Evolutionary conservation across 192 early-diverging fungal genomes (phyloP), one percentile per base, ranked within the genome.

Genomic region (Umbelopsis vinacea): DNA sequence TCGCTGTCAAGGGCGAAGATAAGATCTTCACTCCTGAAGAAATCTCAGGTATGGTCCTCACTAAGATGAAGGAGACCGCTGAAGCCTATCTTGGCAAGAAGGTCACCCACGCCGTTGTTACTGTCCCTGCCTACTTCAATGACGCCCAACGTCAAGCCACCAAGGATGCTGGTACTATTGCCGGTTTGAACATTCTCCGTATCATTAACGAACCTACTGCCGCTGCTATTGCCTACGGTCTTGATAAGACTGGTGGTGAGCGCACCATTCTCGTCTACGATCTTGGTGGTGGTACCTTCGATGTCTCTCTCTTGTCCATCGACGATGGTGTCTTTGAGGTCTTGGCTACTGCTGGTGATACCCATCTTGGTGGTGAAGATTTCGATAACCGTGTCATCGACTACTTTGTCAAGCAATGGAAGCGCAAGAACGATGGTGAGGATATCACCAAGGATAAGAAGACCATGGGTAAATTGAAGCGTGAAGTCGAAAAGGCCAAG

Each of bases 281-380:
- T 90, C 89, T 98, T 57, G 97, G 96, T 77, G 96, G 92, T 79
- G 95, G 96, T 83, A 97, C 95, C 52, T 98, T 97, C 76, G 96
- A 97, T 86, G 97, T 97, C 55, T 98, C 97, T 52, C 93, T 97
- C 66, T 86, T 97, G 60, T 91, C 92, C 68, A 96, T 97, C 71
- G 96, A 96, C 75, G 95, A 95, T 81, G 97, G 97, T 82, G 93
- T 97, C 83, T 97, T 98, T 77, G 96, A 97, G 84, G 96, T 98
- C 81, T 93, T 94, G 88, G 93, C 97, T 80, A 97, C 95, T 43
- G 94, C 95, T 67, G 97, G 96, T 89, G 95, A 98, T 86, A 98
- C 96, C 72, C 96, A 98, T 81, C 89, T 98, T 84, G 96, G 96
- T 94, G 97, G 97, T 81, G 95, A 97, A 87, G 96, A 98, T 89